Conservation (phyloP, 108 stramenopile genomes). For the Cyclotella choctawhatcheeana region DNA sequence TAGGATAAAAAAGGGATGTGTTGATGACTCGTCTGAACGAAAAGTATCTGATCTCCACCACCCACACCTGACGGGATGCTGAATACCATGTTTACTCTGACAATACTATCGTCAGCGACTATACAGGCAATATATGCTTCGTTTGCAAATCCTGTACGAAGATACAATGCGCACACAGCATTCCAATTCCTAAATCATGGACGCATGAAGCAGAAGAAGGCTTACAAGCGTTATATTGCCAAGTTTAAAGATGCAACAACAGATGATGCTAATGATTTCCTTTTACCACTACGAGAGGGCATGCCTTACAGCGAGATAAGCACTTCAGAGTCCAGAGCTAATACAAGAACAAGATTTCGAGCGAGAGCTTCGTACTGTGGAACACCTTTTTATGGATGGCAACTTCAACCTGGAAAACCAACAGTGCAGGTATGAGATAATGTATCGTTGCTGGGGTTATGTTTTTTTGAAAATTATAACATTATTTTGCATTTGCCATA, state of each 20-base stretch:
- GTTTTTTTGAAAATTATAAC: neutral
- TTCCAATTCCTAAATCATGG: constrained; percentile 3
- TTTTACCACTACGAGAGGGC: neutral
- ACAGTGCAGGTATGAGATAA: constrained; percentile 14
- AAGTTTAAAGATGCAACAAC: neutral
- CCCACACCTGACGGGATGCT: too few relatives aligned
- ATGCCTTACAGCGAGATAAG: neutral
- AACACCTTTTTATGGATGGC: constrained; percentile 35
- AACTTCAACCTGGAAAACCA: constrained; percentile 18
- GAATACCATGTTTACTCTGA: too few relatives aligned
- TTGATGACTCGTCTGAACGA: neutral
- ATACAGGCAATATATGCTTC: too few relatives aligned
- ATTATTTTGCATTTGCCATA: constrained; percentile 11
- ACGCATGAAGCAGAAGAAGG: neutral
- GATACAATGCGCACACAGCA: constrained; percentile 2
- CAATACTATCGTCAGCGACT: too few relatives aligned
- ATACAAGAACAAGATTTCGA: constrained; percentile 24
- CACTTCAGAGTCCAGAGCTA: neutral
- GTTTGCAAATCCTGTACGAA: too few relatives aligned
- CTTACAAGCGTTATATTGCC: neutral
- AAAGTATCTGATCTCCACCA: too few relatives aligned
- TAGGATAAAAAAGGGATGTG: neutral
- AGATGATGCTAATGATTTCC: neutral
- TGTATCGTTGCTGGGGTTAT: neutral
- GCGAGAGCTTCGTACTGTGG: constrained; percentile 27